Percentiles rank a stretch among this genome's conserved stretches.
These are phyloP conservation scores for Acacia confusa DNA, from an alignment of 306 rosid species.

Conservation along the genomic window DNA sequence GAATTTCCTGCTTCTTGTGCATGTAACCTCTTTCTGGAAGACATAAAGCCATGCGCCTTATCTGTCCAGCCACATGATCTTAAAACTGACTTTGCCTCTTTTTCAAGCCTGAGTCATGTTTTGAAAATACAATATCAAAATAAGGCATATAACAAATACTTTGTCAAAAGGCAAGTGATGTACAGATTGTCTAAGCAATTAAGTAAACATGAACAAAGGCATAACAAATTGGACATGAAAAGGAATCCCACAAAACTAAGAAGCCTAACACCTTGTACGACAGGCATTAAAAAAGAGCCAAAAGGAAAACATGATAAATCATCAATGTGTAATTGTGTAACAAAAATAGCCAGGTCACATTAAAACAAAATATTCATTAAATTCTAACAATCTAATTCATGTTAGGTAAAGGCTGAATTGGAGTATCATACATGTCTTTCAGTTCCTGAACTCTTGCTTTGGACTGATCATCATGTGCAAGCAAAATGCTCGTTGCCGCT, in stretches of 20 bases:
- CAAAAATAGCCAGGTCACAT: conserved; percentile 19
- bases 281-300: not conserved
- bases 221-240: conserved; percentile 7
- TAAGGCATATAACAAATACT: conserved; percentile 14
- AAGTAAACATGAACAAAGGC: conserved; percentile 6
- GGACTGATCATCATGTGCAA: conserved; percentile 64
- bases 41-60: conserved; percentile 60
- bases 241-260: not conserved
- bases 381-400: conserved; percentile 6
- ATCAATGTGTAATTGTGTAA: conserved; percentile 17
- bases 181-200: conserved; percentile 15
- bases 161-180: conserved; percentile 3
- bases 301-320: not conserved
- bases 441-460: conserved; percentile 61
- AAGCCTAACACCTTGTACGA: not conserved
- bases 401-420: conserved; percentile 8
- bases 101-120: conserved; percentile 54
- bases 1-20: conserved; percentile 47
- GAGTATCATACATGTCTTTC: conserved; percentile 63
- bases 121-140: conserved; percentile 26
- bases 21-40: conserved; percentile 57
- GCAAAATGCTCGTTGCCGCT: conserved; percentile 53
- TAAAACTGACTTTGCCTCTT: conserved; percentile 66
- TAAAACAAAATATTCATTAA: conserved; percentile 10
- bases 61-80: conserved; percentile 81